Percentiles rank a stretch among this genome's conserved stretches.
Conservation (phyloP, 2,329 filamentous ascomycete genomes). For the Chrysosporium queenslandicum region DNA sequence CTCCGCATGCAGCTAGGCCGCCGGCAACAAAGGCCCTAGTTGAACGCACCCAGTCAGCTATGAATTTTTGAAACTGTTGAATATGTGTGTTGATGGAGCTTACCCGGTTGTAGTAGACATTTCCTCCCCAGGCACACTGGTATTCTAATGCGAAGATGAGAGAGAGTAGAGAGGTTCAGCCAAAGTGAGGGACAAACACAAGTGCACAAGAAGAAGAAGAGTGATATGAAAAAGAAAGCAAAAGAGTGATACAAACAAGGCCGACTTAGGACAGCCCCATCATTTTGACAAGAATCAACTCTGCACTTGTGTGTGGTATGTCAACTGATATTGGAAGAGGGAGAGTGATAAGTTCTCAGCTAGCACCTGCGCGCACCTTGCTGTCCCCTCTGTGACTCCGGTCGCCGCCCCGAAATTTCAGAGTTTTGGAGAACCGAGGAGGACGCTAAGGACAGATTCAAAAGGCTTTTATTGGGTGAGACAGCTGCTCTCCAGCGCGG, state of each 20-base stretch:
- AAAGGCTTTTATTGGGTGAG: not conserved
- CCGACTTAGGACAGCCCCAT: not conserved
- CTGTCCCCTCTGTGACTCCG: not conserved
- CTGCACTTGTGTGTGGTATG: no score
- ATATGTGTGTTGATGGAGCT: constrained; percentile 12
- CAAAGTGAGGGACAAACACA: not conserved
- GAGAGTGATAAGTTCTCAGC: not conserved
- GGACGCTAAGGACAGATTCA: not conserved
- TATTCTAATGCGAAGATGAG: not conserved
- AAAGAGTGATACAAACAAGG: not conserved
- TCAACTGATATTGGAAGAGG: not conserved
- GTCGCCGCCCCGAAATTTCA: constrained; percentile 5
- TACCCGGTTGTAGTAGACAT: constrained; percentile 46
- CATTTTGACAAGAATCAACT: not conserved
- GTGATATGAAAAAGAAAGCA: not conserved
- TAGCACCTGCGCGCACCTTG: not conserved
- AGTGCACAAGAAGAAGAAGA: not conserved
- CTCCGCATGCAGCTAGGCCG: constrained; percentile 91
- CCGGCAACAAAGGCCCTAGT: constrained; percentile 80
- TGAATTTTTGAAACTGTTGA: not conserved
- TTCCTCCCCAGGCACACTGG: not conserved
- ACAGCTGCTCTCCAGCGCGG: not conserved
- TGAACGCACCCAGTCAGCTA: not conserved
- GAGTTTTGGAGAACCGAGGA: not conserved
- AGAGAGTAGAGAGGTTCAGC: not conserved